phyloP scores from a whole-genome alignment of 139 green algal species.

The Protoeuglena noctilucae region DNA sequence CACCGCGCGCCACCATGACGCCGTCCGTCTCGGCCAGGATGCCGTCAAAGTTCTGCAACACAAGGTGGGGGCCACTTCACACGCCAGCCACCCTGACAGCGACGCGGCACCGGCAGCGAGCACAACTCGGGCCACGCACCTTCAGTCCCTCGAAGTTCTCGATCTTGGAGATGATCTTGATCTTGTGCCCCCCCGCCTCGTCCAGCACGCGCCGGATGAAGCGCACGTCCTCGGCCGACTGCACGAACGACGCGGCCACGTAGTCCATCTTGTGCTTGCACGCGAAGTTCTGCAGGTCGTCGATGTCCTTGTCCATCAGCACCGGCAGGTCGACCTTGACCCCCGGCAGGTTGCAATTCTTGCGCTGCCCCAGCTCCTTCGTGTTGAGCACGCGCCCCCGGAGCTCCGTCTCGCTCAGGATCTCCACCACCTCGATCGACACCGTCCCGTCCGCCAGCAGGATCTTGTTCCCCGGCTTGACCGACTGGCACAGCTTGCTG shows the following conservation, averaged over 20 bases:
- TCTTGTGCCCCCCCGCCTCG: conserved; percentile 5
- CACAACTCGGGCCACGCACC: too few species aligned
- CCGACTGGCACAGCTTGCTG: conserved; percentile 11
- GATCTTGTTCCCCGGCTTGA: conserved; percentile 30
- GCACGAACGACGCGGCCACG: conserved; percentile 38
- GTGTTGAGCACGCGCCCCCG: conserved; percentile 21
- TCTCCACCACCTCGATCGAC: conserved; percentile 26
- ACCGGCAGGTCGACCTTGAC: conserved; percentile 60
- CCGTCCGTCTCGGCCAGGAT: conserved; percentile 15
- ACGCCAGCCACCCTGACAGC: too few species aligned
- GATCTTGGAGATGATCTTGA: conserved; percentile 22
- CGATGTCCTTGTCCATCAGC: conserved; percentile 43
- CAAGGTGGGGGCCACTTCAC: too few species aligned
- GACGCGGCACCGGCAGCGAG: too few species aligned
- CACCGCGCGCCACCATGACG: conserved; percentile 44
- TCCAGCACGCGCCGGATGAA: conserved; percentile 8
- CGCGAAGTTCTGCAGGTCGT: conserved; percentile 40
- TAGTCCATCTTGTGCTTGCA: conserved; percentile 48
- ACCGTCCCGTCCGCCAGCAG: conserved; percentile 45
- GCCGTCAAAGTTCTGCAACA: conserved; percentile 36
- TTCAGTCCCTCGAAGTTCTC: conserved; percentile 20
- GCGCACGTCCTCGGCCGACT: conserved; percentile 14
- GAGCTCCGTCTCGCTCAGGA: conserved; percentile 26
- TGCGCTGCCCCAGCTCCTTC: conserved; percentile 44
- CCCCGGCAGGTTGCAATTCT: conserved; percentile 68